Conservation (phyloP, 2,329 filamentous ascomycete species). For the Cytospora piceae region DNA sequence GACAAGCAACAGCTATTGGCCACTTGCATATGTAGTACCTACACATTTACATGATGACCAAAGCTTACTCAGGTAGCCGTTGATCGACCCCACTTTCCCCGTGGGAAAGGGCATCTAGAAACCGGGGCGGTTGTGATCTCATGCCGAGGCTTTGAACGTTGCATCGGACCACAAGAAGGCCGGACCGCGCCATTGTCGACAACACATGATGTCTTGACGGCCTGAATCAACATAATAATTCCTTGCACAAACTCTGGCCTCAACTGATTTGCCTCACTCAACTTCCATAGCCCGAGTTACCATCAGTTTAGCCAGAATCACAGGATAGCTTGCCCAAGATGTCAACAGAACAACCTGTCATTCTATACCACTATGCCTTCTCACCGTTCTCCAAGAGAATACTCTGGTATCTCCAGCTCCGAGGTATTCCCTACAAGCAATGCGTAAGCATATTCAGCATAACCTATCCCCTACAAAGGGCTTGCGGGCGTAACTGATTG, state of each 20-base stretch:
- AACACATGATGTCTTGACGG: not conserved
- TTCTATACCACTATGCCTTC: conserved; percentile 68
- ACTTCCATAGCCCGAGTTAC: not conserved
- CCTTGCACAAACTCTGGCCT: not conserved
- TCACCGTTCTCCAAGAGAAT: conserved; percentile 69
- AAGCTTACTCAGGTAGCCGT: not conserved
- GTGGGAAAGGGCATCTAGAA: not conserved
- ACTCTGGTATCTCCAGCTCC: conserved; percentile 69
- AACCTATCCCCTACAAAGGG: conserved; percentile 1
- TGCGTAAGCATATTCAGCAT: conserved; percentile 56
- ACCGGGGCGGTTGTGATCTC: conserved; percentile 1
- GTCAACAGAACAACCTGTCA: conserved; percentile 43
- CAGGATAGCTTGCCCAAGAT: not conserved
- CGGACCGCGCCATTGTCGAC: not conserved
- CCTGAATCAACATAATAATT: not conserved
- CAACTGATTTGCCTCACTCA: not conserved
- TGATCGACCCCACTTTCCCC: not conserved
- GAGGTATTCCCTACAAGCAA: conserved; percentile 67
- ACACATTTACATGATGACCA: too few relatives aligned
- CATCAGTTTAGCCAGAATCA: too few relatives aligned
- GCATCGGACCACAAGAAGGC: not conserved
- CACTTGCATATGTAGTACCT: too few relatives aligned
- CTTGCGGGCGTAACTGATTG: conserved; percentile 10
- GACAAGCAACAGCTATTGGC: too few relatives aligned
- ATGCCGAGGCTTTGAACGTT: conserved; percentile 22